A percentile compares a stretch with the other conserved stretches of the same genome.
Evolutionary conservation across 768 basidiomycete genomes (phyloP).

Genomic region (Phaeotremella fagi): DNA sequence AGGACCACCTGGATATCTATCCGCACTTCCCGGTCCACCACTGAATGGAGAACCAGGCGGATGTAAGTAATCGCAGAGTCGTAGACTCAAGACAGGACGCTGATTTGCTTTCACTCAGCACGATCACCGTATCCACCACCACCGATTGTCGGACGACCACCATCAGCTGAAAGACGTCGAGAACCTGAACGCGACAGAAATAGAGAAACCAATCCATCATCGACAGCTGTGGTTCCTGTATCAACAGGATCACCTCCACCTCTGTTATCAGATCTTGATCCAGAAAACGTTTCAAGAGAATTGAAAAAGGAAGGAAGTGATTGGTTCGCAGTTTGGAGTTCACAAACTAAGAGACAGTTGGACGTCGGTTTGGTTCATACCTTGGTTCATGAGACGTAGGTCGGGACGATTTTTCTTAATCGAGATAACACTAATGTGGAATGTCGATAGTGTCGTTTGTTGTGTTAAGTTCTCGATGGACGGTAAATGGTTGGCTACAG

Average conservation of each 20-base stretch:
- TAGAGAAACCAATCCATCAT: conserved; percentile 47
- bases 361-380: conserved; percentile 80
- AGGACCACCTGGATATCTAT: conserved; percentile 41
- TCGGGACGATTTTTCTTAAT: background rate
- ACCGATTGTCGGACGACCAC: conserved; percentile 10
- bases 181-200: conserved; percentile 46
- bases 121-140: conserved; percentile 33
- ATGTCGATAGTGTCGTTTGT: conserved; percentile 62
- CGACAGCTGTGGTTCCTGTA: conserved; percentile 21
- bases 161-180: conserved; percentile 38
- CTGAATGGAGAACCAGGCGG: conserved; percentile 47
- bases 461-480: conserved; percentile 93
- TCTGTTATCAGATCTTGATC: conserved; percentile 47
- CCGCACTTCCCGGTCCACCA: conserved; percentile 45
- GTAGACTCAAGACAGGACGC: background rate
- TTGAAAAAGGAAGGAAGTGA: conserved; percentile 67
- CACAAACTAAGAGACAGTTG: conserved; percentile 68
- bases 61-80: conserved; percentile 32
- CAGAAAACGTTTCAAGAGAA: conserved; percentile 48
- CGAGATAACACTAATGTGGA: background rate
- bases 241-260: conserved; percentile 30
- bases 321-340: conserved; percentile 86
- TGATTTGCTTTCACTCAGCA: conserved; percentile 14
- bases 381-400: conserved; percentile 81
- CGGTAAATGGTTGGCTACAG: conserved; percentile 86